These are phyloP conservation scores for Stachybotrys chlorohalonatus DNA, from an alignment of 2,329 filamentous ascomycete genomes.

Conservation along the genomic window DNA sequence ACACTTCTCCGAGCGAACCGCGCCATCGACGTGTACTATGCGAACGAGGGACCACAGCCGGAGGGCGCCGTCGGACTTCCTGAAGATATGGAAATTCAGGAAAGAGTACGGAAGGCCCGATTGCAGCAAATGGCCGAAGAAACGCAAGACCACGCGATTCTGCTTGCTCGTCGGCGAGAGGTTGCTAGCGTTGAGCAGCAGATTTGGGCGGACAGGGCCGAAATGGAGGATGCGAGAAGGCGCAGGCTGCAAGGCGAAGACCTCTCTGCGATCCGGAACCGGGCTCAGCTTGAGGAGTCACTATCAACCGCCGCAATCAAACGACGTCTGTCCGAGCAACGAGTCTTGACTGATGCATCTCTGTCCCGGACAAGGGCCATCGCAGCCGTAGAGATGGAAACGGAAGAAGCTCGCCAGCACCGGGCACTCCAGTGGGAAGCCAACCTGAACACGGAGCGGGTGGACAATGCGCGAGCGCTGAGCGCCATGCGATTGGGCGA, in stretches of 20 bases:
- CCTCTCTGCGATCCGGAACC: constrained; percentile 30
- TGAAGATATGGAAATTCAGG: constrained; percentile 36
- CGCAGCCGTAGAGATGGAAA: constrained; percentile 36
- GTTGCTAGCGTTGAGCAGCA: constrained; percentile 41
- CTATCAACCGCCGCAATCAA: constrained; percentile 21
- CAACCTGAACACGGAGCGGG: constrained; percentile 32
- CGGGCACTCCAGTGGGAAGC: constrained; percentile 41
- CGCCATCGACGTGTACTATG: constrained; percentile 44
- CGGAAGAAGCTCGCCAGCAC: constrained; percentile 33
- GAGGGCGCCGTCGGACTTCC: constrained; percentile 44
- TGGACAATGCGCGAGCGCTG: constrained; percentile 39
- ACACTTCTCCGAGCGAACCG: constrained; percentile 42
- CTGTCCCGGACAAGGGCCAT: constrained; percentile 33
- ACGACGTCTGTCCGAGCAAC: constrained; percentile 35
- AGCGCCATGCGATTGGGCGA: constrained; percentile 40
- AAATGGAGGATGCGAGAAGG: constrained; percentile 42
- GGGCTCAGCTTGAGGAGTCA: constrained; percentile 37
- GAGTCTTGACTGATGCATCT: constrained; percentile 34
- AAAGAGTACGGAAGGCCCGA: constrained; percentile 40
- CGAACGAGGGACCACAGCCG: constrained; percentile 43
- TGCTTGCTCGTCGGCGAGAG: constrained; percentile 40
- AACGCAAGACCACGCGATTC: constrained; percentile 37
- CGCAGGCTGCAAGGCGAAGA: constrained; percentile 37
- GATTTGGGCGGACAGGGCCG: constrained; percentile 37
- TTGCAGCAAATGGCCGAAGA: constrained; percentile 35